Conservation (phyloP, 1,139 yeast genomes). For the Taphrina sp. region DNA sequence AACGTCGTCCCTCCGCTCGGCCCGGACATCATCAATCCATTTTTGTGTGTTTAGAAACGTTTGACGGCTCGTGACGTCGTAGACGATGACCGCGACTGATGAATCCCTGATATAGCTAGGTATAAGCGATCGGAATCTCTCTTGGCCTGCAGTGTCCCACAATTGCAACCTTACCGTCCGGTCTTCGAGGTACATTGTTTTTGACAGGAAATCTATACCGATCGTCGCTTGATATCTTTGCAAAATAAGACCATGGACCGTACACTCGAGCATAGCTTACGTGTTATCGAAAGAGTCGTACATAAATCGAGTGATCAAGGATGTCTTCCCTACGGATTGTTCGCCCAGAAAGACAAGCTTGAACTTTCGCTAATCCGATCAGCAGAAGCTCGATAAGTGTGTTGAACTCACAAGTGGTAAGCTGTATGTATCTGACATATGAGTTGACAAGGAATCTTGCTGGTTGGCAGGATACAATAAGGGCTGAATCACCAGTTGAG, state of each 20-base stretch:
- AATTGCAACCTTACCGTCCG: constrained; percentile 70
- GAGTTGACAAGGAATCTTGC: too few relatives aligned
- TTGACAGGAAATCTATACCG: constrained; percentile 91
- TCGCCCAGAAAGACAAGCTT: constrained; percentile 74
- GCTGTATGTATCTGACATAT: constrained; percentile 29
- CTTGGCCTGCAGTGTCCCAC: constrained; percentile 99
- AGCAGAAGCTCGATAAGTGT: not conserved
- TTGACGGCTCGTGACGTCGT: constrained; percentile 79
- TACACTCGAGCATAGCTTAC: constrained; percentile 51
- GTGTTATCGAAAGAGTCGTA: constrained; percentile 97
- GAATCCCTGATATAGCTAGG: constrained; percentile 95
- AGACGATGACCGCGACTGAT: constrained; percentile 94
- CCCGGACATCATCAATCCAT: constrained; percentile 84
- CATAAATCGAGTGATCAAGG: constrained; percentile 92
- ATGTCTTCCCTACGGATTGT: constrained; percentile 77
- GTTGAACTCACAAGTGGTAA: constrained; percentile 12
- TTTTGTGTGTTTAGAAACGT: constrained; percentile 72
- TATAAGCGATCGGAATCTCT: constrained; percentile 86
- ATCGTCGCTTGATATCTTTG: constrained; percentile 67
- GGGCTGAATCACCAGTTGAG: too few relatives aligned
- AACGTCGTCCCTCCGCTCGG: constrained; percentile 68
- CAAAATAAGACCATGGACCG: not conserved
- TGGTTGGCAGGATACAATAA: too few relatives aligned
- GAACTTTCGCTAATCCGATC: constrained; percentile 48
- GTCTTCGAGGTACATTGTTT: constrained; percentile 76